A percentile compares a stretch with the other conserved stretches of the same genome.
Evolutionary conservation across 805 yeast genomes (phyloP).

Genomic region (Schwanniomyces pseudopolymorphus): DNA sequence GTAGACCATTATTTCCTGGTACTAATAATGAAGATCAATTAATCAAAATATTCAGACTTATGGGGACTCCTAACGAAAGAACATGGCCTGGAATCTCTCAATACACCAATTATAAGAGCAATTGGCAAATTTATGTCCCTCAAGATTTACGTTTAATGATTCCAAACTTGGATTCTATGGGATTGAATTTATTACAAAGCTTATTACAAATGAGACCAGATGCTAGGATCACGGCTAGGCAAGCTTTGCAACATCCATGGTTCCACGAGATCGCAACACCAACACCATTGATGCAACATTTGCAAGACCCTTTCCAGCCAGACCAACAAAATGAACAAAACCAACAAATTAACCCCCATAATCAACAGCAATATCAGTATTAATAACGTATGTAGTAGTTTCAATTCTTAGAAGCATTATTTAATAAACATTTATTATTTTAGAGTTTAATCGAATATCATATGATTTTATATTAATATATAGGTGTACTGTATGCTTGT

Average conservation of each 20-base stretch:
- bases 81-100: conserved; percentile 97
- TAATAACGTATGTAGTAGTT: conserved; percentile 4
- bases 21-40: conserved; percentile 95
- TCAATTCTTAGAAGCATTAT: conserved; percentile 1
- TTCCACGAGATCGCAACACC: conserved; percentile 67
- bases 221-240: conserved; percentile 58
- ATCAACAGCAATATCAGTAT: conserved; percentile 9
- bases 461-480: no score
- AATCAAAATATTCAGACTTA: conserved; percentile 82
- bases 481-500: no score
- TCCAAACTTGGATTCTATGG: conserved; percentile 68
- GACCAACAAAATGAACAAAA: conserved; percentile 17
- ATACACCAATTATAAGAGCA: conserved; percentile 81
- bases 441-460: no score
- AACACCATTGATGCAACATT: conserved; percentile 29
- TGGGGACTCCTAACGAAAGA: conserved; percentile 96
- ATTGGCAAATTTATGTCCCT: conserved; percentile 82
- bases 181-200: conserved; percentile 62
- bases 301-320: conserved; percentile 33
- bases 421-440: background rate
- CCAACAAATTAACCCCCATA: conserved; percentile 17
- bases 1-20: conserved; percentile 95
- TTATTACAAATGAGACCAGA: conserved; percentile 63
- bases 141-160: conserved; percentile 76
- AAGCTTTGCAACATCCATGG: conserved; percentile 73